Evolutionary conservation across 1,284 basidiomycete genomes (phyloP).

Genomic region (Malassezia yamatoensis): DNA sequence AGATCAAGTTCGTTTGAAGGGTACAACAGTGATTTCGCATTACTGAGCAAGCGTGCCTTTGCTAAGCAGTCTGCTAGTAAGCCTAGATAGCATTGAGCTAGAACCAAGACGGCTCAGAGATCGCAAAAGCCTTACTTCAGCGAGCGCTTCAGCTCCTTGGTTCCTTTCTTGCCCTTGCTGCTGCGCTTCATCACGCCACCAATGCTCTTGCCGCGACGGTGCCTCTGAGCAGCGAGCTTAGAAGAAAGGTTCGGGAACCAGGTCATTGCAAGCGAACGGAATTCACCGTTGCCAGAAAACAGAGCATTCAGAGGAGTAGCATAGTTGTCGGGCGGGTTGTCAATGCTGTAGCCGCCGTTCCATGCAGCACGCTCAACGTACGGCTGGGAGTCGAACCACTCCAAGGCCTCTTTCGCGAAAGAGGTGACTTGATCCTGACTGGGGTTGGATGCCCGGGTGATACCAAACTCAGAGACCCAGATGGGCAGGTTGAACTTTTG

Average conservation of each 20-base stretch:
- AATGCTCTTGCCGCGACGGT: not conserved
- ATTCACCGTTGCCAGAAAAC: constrained; percentile 20
- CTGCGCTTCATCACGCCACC: too few species aligned
- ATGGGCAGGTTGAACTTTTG: constrained; percentile 22
- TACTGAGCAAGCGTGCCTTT: too few species aligned
- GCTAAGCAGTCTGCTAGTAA: too few species aligned
- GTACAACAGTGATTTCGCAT: too few species aligned
- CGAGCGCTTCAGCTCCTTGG: too few species aligned
- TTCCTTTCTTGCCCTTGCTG: too few species aligned
- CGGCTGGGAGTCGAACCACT: constrained; percentile 24
- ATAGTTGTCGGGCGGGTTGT: constrained; percentile 34
- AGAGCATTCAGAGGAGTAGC: constrained; percentile 31
- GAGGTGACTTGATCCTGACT: constrained; percentile 22
- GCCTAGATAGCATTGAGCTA: too few species aligned
- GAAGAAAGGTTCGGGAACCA: not conserved
- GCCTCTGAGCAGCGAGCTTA: not conserved
- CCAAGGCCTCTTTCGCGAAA: constrained; percentile 26
- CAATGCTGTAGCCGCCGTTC: constrained; percentile 34
- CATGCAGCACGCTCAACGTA: constrained; percentile 38
- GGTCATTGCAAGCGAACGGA: not conserved
- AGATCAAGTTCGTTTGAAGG: too few species aligned
- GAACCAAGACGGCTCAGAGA: too few species aligned
- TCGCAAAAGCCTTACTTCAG: too few species aligned
- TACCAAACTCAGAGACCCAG: constrained; percentile 46
- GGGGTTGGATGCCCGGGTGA: constrained; percentile 25